phyloP scores from a whole-genome alignment of 129 eudicot species.

The Flaveria trinervia region DNA sequence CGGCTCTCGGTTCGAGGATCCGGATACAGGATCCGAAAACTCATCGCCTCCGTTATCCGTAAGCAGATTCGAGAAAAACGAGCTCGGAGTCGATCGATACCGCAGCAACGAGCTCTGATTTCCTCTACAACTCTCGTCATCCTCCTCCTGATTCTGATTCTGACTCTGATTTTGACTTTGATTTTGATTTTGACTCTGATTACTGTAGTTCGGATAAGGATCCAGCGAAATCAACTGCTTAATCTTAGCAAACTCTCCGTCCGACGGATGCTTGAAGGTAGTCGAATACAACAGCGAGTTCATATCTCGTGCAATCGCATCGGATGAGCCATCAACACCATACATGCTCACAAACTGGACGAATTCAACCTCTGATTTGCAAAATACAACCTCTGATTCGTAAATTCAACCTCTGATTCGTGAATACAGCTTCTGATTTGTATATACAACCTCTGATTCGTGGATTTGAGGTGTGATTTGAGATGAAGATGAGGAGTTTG shows the following conservation, averaged over 20 bases:
- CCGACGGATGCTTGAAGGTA: conserved; percentile 48
- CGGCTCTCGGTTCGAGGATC: conserved; percentile 30
- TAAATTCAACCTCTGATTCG: not conserved
- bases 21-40: conserved; percentile 29
- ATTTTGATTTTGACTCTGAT: conserved; percentile 7
- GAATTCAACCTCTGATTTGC: not conserved
- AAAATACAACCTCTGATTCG: not conserved
- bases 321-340: conserved; percentile 40
- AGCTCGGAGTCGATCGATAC: conserved; percentile 71
- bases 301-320: conserved; percentile 58
- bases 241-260: conserved; percentile 46
- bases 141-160: conserved; percentile 1
- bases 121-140: conserved; percentile 3
- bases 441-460: too few species aligned
- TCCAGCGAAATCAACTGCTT: conserved; percentile 47
- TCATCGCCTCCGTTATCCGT: conserved; percentile 36
- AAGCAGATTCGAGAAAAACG: conserved; percentile 53
- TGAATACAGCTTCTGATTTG: too few species aligned
- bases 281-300: conserved; percentile 43
- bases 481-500: not conserved
- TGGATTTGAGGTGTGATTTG: not conserved
- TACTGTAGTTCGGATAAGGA: conserved; percentile 31
- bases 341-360: conserved; percentile 34
- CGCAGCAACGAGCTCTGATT: conserved; percentile 38
- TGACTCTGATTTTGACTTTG: not conserved